Evolutionary conservation across 345 rosid species (phyloP).

Genomic region (Stellera chamaejasme): DNA sequence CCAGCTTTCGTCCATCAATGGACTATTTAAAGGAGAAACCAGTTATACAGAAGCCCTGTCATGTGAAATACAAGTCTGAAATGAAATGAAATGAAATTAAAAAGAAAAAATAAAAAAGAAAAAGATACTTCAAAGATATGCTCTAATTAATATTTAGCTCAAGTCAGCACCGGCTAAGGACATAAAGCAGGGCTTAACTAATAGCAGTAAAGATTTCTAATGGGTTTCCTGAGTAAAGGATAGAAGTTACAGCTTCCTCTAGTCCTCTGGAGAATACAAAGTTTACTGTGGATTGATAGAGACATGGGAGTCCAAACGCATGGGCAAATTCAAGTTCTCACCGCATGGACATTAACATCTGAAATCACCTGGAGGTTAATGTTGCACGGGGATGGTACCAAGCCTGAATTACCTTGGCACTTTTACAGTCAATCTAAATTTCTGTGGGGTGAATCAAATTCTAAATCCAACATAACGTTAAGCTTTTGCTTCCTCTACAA

Average conservation of each 20-base stretch:
- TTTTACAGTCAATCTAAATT: conserved; percentile 57
- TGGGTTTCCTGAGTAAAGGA: conserved; percentile 1
- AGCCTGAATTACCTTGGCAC: conserved; percentile 30
- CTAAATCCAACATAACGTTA: conserved; percentile 22
- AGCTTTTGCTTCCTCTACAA: conserved; percentile 21
- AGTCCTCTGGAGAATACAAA: conserved; percentile 2
- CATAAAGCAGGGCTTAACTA: neutral
- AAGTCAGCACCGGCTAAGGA: no score
- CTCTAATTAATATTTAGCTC: no score
- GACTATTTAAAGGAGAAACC: no score
- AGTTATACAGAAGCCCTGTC: no score
- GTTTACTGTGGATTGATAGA: conserved; percentile 20
- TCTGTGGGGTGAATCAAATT: conserved; percentile 35
- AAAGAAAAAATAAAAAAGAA: no score
- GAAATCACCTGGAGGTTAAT: conserved; percentile 36
- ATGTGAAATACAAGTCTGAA: no score
- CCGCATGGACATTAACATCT: conserved; percentile 23
- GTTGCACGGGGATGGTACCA: conserved; percentile 33
- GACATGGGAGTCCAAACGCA: conserved; percentile 24
- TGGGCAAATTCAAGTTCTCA: conserved; percentile 15
- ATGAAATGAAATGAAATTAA: no score
- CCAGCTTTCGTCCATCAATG: no score
- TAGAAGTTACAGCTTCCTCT: conserved; percentile 14
- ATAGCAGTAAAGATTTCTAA: no score
- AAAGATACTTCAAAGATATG: no score